These are phyloP conservation scores for Trichophyton equinum DNA, from an alignment of 2,329 filamentous ascomycete species.

Conservation along the genomic window DNA sequence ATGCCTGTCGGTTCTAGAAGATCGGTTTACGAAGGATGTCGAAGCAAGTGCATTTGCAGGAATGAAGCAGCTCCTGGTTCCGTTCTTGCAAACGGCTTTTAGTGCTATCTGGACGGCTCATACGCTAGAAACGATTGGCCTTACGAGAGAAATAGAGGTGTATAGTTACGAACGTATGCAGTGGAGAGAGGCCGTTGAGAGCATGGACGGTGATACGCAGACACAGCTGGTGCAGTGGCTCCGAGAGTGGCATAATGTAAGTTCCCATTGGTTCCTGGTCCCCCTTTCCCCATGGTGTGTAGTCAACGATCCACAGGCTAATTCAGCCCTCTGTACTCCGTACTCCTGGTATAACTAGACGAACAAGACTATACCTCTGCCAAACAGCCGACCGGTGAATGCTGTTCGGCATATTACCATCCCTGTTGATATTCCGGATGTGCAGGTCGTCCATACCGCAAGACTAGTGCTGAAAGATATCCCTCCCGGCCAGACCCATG, in stretches of 20 bases:
- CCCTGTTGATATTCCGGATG: conserved; percentile 74
- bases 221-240: conserved; percentile 27
- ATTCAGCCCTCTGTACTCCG: background rate
- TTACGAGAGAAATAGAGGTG: conserved; percentile 42
- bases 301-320: background rate
- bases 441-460: conserved; percentile 72
- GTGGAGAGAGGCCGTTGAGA: conserved; percentile 42
- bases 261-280: conserved; percentile 5
- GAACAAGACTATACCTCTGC: conserved; percentile 23
- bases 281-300: too few relatives aligned
- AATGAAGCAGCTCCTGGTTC: conserved; percentile 40
- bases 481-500: conserved; percentile 20
- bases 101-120: conserved; percentile 35
- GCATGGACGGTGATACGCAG: conserved; percentile 35
- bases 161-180: conserved; percentile 40
- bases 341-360: conserved; percentile 11
- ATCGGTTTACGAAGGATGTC: conserved; percentile 37
- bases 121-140: conserved; percentile 42
- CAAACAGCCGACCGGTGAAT: conserved; percentile 20
- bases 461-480: conserved; percentile 17
- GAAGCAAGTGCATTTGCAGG: conserved; percentile 34
- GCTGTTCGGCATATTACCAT: conserved; percentile 60
- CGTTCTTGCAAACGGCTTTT: conserved; percentile 38
- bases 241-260: conserved; percentile 44
- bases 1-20: conserved; percentile 41